Conservation (phyloP, 129 eudicot genomes). For the Logfia minima region DNA sequence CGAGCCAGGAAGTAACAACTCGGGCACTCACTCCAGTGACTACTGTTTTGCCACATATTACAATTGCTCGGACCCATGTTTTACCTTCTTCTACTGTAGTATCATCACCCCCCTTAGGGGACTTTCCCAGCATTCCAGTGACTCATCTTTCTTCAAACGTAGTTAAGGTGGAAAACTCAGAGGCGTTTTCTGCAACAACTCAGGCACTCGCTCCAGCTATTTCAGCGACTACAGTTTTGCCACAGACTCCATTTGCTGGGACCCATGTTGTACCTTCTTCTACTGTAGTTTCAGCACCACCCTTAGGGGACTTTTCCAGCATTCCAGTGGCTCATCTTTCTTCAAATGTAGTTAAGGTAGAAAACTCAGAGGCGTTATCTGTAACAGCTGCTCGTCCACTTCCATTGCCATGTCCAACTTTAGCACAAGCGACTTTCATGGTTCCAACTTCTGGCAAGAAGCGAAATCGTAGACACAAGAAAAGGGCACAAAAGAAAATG, state of each 20-base stretch:
- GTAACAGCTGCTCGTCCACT: not conserved
- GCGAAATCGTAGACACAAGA: slow-evolving; percentile 35
- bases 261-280: not conserved
- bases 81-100: slow-evolving; percentile 1
- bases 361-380: not conserved
- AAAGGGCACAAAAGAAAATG: slow-evolving; percentile 35
- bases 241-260: slow-evolving; percentile 2
- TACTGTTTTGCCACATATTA: not conserved
- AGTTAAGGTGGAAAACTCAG: slow-evolving; percentile 3
- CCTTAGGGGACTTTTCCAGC: not conserved
- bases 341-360: slow-evolving; percentile 13
- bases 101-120: not conserved
- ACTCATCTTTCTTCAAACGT: slow-evolving; percentile 18
- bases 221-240: not conserved
- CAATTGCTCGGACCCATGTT: not conserved
- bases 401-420: slow-evolving; percentile 22
- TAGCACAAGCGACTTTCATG: not conserved
- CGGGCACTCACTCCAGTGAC: not conserved
- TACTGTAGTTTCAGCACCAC: slow-evolving; percentile 4
- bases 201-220: not conserved
- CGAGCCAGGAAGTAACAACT: not conserved
- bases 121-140: slow-evolving; percentile 4
- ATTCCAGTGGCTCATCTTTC: slow-evolving; percentile 21
- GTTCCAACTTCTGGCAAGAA: slow-evolving; percentile 28
- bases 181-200: not conserved